These are phyloP conservation scores for Aspergillus pseudonomiae DNA, from an alignment of 2,329 filamentous ascomycete genomes.

Conservation along the genomic window DNA sequence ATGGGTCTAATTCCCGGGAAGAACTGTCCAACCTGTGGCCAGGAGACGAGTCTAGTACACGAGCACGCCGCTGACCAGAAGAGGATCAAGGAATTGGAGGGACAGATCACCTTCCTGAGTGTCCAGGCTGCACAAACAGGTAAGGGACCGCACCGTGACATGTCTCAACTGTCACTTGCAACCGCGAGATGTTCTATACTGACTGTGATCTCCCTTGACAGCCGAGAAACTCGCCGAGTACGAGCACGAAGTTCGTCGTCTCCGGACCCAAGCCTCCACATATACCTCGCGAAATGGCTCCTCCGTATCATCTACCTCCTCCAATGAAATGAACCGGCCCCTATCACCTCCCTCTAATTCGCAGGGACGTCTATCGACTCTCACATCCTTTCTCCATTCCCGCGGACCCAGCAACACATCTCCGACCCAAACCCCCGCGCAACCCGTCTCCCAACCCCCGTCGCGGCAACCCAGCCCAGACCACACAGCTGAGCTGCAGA, in stretches of 20 bases:
- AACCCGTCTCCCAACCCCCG: conserved; percentile 22
- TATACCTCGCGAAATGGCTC: conserved; percentile 28
- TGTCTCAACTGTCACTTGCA: background rate
- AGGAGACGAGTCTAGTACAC: conserved; percentile 28
- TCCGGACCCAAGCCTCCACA: conserved; percentile 41
- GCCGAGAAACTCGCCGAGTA: conserved; percentile 63
- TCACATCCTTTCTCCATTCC: conserved; percentile 44
- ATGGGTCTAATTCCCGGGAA: conserved; percentile 25
- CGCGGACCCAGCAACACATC: conserved; percentile 40
- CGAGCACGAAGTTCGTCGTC: conserved; percentile 61
- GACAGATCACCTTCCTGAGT: conserved; percentile 56
- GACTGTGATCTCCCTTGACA: conserved; percentile 25
- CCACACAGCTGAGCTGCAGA: conserved; percentile 51
- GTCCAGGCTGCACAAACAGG: conserved; percentile 57
- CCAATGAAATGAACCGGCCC: conserved; percentile 34
- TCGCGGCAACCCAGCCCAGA: conserved; percentile 29
- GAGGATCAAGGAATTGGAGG: conserved; percentile 56
- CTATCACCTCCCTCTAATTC: conserved; percentile 37
- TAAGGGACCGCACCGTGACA: conserved; percentile 34
- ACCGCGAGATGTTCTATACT: background rate
- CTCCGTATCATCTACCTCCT: conserved; percentile 33
- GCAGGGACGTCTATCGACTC: conserved; percentile 40
- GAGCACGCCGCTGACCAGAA: conserved; percentile 36
- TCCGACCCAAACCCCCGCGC: conserved; percentile 18
- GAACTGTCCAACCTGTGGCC: conserved; percentile 46